Conservation (phyloP, 352 stramenopile species). For the Pythium volutum region DNA sequence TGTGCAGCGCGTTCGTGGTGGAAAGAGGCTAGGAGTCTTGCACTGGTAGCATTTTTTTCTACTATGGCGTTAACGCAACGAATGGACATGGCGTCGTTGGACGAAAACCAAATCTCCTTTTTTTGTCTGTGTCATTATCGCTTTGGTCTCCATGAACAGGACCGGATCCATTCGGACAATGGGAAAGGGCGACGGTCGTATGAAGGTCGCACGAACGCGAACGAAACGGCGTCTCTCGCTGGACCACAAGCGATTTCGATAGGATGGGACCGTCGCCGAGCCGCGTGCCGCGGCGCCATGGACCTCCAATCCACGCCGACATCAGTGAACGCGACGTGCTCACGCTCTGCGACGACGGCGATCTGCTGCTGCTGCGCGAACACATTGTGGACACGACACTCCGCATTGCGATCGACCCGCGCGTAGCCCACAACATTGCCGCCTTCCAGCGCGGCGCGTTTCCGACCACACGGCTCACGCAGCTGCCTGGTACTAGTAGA, state of each 20-base stretch:
- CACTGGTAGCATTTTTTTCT: no score
- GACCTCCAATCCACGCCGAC: neutral
- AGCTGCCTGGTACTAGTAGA: slow-evolving; percentile 41
- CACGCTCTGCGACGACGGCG: slow-evolving; percentile 50
- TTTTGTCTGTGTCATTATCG: no score
- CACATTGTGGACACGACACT: slow-evolving; percentile 31
- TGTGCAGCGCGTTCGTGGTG: no score
- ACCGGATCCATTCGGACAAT: no score
- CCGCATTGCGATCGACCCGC: slow-evolving; percentile 36
- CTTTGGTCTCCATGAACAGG: no score
- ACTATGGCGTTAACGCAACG: neutral
- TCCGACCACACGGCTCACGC: slow-evolving; percentile 39
- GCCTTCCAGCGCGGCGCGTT: slow-evolving; percentile 48
- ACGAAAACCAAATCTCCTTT: no score
- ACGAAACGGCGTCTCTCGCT: neutral
- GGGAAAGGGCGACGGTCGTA: no score
- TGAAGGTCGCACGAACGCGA: slow-evolving; percentile 18
- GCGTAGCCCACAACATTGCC: slow-evolving; percentile 43
- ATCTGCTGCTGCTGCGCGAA: slow-evolving; percentile 53
- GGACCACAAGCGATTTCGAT: neutral
- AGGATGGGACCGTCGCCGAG: slow-evolving; percentile 5
- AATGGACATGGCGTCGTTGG: neutral
- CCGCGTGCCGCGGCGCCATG: neutral
- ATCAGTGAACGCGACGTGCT: slow-evolving; percentile 36
- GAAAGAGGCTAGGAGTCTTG: neutral